A percentile compares a stretch with the other conserved stretches of the same genome.
Evolutionary conservation across 345 rosid species (phyloP).

Genomic region (Sonneratia caseolaris): DNA sequence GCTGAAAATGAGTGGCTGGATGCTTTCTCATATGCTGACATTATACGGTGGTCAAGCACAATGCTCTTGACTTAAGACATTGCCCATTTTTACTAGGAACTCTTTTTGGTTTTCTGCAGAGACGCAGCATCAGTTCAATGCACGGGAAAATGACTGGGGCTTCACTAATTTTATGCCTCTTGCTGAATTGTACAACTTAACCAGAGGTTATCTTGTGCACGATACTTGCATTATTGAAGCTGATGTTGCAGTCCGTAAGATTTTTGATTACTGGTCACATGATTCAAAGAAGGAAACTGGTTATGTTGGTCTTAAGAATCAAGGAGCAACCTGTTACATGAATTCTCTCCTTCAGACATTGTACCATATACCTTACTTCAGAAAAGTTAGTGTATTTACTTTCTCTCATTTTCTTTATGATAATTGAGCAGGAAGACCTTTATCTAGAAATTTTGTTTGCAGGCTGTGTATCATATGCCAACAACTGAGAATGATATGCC

Average conservation of each 20-base stretch:
- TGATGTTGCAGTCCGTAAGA: slow-evolving; percentile 42
- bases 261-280: slow-evolving; percentile 44
- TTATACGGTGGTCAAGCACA: background rate
- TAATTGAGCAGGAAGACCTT: slow-evolving; percentile 1
- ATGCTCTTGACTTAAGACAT: background rate
- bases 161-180: slow-evolving; percentile 51
- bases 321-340: slow-evolving; percentile 52
- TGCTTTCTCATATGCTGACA: background rate
- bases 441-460: slow-evolving; percentile 11
- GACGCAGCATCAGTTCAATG: slow-evolving; percentile 44
- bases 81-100: background rate
- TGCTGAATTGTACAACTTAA: slow-evolving; percentile 37
- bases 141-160: slow-evolving; percentile 50
- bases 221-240: slow-evolving; percentile 45
- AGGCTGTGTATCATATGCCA: slow-evolving; percentile 64
- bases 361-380: slow-evolving; percentile 50
- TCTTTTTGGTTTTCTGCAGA: slow-evolving; percentile 22
- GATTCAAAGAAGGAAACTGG: slow-evolving; percentile 63
- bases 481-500: slow-evolving; percentile 60
- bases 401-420: background rate
- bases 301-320: slow-evolving; percentile 52
- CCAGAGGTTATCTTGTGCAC: slow-evolving; percentile 41
- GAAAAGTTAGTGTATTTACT: slow-evolving; percentile 30
- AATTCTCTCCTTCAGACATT: slow-evolving; percentile 23
- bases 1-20: background rate